Evolutionary conservation across 2,329 filamentous ascomycete species (phyloP).

Genomic region (Talaromyces islandicus): DNA sequence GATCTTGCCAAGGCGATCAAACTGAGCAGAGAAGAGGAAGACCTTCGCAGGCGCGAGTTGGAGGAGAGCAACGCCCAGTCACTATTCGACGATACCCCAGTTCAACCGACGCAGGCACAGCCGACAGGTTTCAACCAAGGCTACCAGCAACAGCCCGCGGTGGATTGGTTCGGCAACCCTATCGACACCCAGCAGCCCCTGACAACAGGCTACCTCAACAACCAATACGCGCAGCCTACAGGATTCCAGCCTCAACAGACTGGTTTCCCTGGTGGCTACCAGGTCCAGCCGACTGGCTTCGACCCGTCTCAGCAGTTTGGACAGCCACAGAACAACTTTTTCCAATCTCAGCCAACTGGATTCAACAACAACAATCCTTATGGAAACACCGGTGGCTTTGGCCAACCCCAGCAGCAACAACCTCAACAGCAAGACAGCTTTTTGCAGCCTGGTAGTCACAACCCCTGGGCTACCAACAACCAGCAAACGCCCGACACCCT

Average conservation of each 20-base stretch:
- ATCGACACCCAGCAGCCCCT: conserved; percentile 72
- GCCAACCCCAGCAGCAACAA: conserved; percentile 42
- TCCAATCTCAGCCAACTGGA: conserved; percentile 53
- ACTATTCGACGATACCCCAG: conserved; percentile 76
- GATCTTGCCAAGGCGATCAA: conserved; percentile 93
- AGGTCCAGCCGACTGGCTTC: conserved; percentile 62
- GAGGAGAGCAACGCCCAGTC: conserved; percentile 79
- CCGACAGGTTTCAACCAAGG: conserved; percentile 91
- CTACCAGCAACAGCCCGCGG: conserved; percentile 92
- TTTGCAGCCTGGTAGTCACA: conserved; percentile 78
- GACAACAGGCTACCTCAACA: conserved; percentile 61
- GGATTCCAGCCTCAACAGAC: conserved; percentile 62
- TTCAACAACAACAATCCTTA: conserved; percentile 57
- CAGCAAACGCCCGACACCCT: conserved; percentile 55
- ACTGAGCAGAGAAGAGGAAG: conserved; percentile 89
- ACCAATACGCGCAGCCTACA: conserved; percentile 69
- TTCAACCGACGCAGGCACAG: conserved; percentile 62
- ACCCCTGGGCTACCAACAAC: conserved; percentile 73
- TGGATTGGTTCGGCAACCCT: conserved; percentile 96
- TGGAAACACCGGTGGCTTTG: conserved; percentile 38
- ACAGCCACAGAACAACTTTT: conserved; percentile 35
- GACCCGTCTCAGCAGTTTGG: conserved; percentile 49
- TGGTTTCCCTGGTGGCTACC: conserved; percentile 63
- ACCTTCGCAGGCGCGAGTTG: conserved; percentile 71
- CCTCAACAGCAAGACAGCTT: conserved; percentile 49